phyloP scores from a whole-genome alignment of 495 filamentous ascomycete genomes.

The Penicillium bialowiezense region DNA sequence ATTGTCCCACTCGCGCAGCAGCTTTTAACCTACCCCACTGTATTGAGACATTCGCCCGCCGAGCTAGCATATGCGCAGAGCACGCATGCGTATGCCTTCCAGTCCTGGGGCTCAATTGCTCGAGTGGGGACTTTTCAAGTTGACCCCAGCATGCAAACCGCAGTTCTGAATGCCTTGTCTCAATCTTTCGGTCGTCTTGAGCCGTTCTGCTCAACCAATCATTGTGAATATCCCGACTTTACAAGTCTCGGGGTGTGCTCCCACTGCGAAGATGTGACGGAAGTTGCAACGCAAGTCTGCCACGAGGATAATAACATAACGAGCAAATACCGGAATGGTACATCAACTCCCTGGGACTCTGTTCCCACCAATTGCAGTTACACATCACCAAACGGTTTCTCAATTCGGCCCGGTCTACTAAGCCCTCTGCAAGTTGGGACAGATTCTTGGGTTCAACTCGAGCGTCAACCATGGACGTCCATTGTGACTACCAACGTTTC shows the following conservation, averaged over 20 bases:
- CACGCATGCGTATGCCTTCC: background rate
- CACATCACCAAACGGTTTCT: background rate
- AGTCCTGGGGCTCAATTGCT: too few relatives aligned
- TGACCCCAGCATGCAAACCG: too few relatives aligned
- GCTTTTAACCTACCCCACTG: slow-evolving; percentile 5
- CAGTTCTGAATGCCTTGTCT: slow-evolving; percentile 2
- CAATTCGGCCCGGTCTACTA: too few relatives aligned
- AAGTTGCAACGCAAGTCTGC: too few relatives aligned
- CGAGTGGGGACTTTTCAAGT: too few relatives aligned
- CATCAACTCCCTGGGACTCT: too few relatives aligned
- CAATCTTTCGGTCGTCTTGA: slow-evolving; percentile 1
- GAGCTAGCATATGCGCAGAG: background rate
- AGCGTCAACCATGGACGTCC: too few relatives aligned
- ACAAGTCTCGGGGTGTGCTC: slow-evolving; percentile 10
- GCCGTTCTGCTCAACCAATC: background rate
- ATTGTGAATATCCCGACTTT: slow-evolving; percentile 9
- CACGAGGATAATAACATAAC: too few relatives aligned
- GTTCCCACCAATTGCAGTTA: background rate
- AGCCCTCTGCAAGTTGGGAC: too few relatives aligned
- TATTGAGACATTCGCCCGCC: background rate
- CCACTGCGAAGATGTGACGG: slow-evolving; percentile 9
- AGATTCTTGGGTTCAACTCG: too few relatives aligned
- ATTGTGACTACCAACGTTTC: too few relatives aligned
- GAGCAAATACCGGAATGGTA: too few relatives aligned
- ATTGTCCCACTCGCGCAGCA: slow-evolving; percentile 12